These are phyloP conservation scores for Cyclospora cayetanensis DNA, from an alignment of 169 alveolate genomes.

Conservation along the genomic window DNA sequence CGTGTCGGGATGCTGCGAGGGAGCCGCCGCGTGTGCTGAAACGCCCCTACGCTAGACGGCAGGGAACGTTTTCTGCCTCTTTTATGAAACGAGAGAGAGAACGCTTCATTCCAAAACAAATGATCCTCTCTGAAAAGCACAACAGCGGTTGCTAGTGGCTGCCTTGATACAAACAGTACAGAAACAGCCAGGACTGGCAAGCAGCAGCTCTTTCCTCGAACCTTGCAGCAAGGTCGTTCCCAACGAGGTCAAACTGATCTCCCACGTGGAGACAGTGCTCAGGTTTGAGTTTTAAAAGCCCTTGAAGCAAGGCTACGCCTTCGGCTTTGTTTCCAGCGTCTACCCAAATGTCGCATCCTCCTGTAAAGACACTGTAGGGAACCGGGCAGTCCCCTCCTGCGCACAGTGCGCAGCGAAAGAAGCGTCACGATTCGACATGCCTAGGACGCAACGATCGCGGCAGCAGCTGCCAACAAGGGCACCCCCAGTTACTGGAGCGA, in stretches of 20 bases:
- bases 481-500: neutral
- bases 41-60: no score
- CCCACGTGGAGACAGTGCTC: conserved; percentile 78
- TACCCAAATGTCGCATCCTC: conserved; percentile 80
- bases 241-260: conserved; percentile 75
- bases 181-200: neutral
- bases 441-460: neutral
- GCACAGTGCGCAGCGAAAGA: neutral
- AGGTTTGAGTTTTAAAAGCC: conserved; percentile 58
- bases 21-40: neutral
- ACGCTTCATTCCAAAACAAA: neutral
- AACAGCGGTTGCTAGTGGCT: no score
- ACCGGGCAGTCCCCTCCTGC: conserved; percentile 21
- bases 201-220: neutral
- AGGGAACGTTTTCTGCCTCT: neutral
- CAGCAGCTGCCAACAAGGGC: neutral
- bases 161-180: no score
- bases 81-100: neutral
- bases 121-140: neutral
- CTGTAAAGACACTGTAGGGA: conserved; percentile 79
- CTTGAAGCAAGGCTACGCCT: conserved; percentile 75
- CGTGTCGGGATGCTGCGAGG: neutral
- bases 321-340: conserved; percentile 78
- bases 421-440: no score
- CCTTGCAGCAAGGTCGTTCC: conserved; percentile 79